These are phyloP conservation scores for Nitzschia sp. DNA, from an alignment of 108 stramenopile species.

Conservation along the genomic window DNA sequence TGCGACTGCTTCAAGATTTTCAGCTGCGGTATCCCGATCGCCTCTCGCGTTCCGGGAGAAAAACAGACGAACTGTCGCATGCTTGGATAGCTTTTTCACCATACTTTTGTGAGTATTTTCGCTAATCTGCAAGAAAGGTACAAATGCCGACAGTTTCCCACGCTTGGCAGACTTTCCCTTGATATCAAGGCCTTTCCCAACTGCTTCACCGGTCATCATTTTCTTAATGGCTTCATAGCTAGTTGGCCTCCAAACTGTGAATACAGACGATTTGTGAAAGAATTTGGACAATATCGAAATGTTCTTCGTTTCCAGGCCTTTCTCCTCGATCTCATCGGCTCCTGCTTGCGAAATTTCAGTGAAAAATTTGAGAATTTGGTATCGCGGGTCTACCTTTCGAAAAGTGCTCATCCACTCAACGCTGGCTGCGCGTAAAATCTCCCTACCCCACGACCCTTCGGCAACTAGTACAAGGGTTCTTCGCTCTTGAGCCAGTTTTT, in stretches of 20 bases:
- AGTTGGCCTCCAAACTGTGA: slow-evolving; percentile 78
- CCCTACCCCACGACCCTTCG: no score
- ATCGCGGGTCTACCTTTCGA: no score
- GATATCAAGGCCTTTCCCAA: slow-evolving; percentile 74
- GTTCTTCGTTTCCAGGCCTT: no score
- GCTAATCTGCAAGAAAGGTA: slow-evolving; percentile 60
- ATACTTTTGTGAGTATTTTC: slow-evolving; percentile 3
- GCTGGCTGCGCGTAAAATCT: no score
- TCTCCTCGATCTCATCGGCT: no score
- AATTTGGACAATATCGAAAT: no score
- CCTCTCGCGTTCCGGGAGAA: neutral
- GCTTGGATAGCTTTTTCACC: neutral
- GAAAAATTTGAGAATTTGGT: no score
- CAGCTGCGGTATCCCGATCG: neutral
- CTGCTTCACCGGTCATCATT: slow-evolving; percentile 64
- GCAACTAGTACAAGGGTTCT: no score
- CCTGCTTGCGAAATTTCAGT: no score
- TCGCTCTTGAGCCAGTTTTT: no score
- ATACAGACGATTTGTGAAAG: no score
- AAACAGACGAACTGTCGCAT: neutral
- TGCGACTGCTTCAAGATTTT: slow-evolving; percentile 6
- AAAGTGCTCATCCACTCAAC: no score
- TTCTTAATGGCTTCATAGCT: slow-evolving; percentile 58
- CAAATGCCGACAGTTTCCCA: slow-evolving; percentile 55
- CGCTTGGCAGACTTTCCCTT: slow-evolving; percentile 70